Evolutionary conservation across 768 basidiomycete genomes (phyloP), one percentile per base, ranked within the genome.

Genomic region (Auriculariales sp.): DNA sequence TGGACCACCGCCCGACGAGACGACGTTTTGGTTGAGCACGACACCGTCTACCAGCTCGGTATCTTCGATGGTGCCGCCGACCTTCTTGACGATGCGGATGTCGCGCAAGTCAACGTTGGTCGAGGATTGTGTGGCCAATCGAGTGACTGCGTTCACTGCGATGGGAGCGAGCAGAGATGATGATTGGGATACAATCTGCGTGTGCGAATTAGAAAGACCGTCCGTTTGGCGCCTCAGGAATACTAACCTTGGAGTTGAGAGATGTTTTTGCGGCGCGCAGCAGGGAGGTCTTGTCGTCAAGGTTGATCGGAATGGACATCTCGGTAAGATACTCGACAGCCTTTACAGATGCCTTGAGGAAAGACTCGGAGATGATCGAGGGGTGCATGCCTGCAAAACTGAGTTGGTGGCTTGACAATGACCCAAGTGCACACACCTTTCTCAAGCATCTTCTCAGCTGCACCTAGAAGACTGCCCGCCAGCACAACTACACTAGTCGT

Each of bases 61-160:
- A 64, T 99, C 95, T 64, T 99, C 95, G 54, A 99, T 99, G 2
- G 95, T 98, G 35, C 95, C 95, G 19, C 95, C 95, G 47, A 98
- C 89, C 64, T 97, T 98, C 70, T 94, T 98, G 47, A 99, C 92
- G 55, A 99, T 74, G 28, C 95, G 82, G 61, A 98, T 83, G 65
- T 99, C 95, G 52, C 91, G 77, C 22, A 99, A 79, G 66, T 99
- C 95, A 47, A 99, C 95, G 59, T 91, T 98, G 9, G 87, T 84
- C 3, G 93, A 93, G 4, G 83, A 80, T 0, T 88, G 75, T 0
- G 88, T 88, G 44, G 88, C 80, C 33, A 99, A 77, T 53, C 92
- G 86, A 19, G 84, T 89, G 34, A 99, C 95, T 27, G 94, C 92
- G 48, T 81, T 75, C n/a, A 99, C 95, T 14, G 95, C 95, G 56